Evolutionary conservation across 805 yeast genomes (phyloP).

Genomic region (Naumovozyma baii): DNA sequence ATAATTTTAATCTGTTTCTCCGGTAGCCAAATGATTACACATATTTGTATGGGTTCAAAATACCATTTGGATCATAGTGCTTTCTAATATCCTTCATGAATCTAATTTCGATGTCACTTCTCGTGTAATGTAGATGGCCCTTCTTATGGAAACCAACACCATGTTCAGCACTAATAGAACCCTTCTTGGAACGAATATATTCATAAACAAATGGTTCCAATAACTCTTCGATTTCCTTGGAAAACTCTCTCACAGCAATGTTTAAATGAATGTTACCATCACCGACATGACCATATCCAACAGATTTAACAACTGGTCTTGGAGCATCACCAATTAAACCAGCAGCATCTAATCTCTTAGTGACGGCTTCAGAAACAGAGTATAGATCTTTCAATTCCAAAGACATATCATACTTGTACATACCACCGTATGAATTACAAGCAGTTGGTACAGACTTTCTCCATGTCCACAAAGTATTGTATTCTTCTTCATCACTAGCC

Average conservation of each 20-base stretch:
- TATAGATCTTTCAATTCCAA: slow-evolving; percentile 69
- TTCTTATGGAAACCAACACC: slow-evolving; percentile 91
- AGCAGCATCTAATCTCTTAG: slow-evolving; percentile 42
- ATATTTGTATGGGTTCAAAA: slow-evolving; percentile 85
- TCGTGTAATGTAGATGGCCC: slow-evolving; percentile 71
- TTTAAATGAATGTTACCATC: slow-evolving; percentile 89
- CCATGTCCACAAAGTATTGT: slow-evolving; percentile 75
- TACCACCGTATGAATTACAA: slow-evolving; percentile 71
- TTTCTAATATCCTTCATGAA: slow-evolving; percentile 64
- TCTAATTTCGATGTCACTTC: slow-evolving; percentile 52
- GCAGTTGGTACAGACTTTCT: slow-evolving; percentile 85
- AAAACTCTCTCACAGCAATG: slow-evolving; percentile 73
- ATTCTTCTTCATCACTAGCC: slow-evolving; percentile 82
- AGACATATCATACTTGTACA: slow-evolving; percentile 86
- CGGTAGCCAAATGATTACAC: too few relatives aligned
- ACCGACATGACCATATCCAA: slow-evolving; percentile 90
- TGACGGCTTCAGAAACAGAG: slow-evolving; percentile 60
- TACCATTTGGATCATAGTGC: slow-evolving; percentile 75
- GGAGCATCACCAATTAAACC: slow-evolving; percentile 53
- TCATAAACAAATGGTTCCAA: slow-evolving; percentile 88
- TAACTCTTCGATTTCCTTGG: slow-evolving; percentile 57
- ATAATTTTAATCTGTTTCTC: too few relatives aligned
- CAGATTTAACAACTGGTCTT: slow-evolving; percentile 75
- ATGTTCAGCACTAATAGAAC: slow-evolving; percentile 88
- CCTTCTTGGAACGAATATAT: slow-evolving; percentile 56